Evolutionary conservation across 352 stramenopile genomes (phyloP).

Genomic region (Phytophthora idaei): DNA sequence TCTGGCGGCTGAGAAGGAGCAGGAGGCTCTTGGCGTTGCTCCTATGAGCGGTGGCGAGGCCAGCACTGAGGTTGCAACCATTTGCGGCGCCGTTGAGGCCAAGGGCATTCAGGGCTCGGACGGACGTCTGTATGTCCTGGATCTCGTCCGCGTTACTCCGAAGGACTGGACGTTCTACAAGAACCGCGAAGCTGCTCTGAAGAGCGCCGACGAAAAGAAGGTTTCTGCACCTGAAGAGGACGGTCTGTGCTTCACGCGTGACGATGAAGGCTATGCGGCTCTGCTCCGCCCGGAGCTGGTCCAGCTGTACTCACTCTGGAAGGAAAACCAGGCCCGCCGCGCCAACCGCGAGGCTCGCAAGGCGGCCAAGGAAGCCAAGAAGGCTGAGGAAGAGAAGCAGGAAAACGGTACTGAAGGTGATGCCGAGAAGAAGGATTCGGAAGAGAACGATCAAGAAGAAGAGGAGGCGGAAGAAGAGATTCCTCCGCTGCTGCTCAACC

Average conservation of each 20-base stretch:
- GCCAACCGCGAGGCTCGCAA: constrained; percentile 58
- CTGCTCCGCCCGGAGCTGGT: constrained; percentile 94
- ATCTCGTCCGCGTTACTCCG: constrained; percentile 94
- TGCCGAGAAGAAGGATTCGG: constrained; percentile 31
- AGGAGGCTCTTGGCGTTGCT: constrained; percentile 28
- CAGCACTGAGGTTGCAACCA: constrained; percentile 57
- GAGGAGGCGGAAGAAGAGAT: constrained; percentile 68
- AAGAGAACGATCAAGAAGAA: constrained; percentile 43
- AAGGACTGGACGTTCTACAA: constrained; percentile 95
- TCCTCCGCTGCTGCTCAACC: constrained; percentile 75
- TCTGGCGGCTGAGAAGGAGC: constrained; percentile 42
- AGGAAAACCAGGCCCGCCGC: constrained; percentile 84
- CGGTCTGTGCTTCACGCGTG: constrained; percentile 68
- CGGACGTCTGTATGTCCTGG: constrained; percentile 93
- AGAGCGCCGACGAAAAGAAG: constrained; percentile 36
- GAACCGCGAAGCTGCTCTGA: constrained; percentile 30
- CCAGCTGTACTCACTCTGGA: constrained; percentile 90
- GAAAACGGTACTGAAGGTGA: constrained; percentile 23
- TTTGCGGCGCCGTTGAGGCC: constrained; percentile 94
- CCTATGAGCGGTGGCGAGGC: constrained; percentile 55
- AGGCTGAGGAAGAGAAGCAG: constrained; percentile 40
- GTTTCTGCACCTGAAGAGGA: constrained; percentile 34
- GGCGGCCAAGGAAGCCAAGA: constrained; percentile 54
- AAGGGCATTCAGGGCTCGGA: constrained; percentile 97
- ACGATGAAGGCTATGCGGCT: constrained; percentile 89